Conservation (phyloP, 352 stramenopile species). For the Pseudoperonospora humuli region DNA sequence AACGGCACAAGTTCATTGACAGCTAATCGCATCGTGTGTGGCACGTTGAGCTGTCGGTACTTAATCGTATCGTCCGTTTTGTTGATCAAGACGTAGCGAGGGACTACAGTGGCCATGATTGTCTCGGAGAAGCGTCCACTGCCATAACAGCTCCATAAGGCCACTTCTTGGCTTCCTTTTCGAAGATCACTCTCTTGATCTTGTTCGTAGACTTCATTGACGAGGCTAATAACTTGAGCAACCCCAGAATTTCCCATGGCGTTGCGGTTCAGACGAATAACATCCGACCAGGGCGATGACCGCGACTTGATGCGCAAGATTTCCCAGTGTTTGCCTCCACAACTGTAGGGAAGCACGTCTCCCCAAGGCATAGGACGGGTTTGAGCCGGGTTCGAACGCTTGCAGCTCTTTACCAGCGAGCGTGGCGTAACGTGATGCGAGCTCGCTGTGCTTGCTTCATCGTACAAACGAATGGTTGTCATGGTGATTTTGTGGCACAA, state of each 20-base stretch:
- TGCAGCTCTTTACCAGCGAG: slow-evolving; percentile 63
- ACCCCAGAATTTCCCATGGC: slow-evolving; percentile 85
- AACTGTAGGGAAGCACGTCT: slow-evolving; percentile 68
- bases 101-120: slow-evolving; percentile 80
- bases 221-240: slow-evolving; percentile 78
- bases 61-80: slow-evolving; percentile 77
- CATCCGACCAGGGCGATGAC: slow-evolving; percentile 73
- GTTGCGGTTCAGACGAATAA: slow-evolving; percentile 81
- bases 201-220: slow-evolving; percentile 52
- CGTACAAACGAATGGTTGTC: slow-evolving; percentile 83
- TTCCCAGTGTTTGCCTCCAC: slow-evolving; percentile 75
- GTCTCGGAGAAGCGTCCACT: slow-evolving; percentile 78
- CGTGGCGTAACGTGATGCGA: slow-evolving; percentile 73
- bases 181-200: slow-evolving; percentile 55
- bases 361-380: slow-evolving; percentile 71
- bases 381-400: slow-evolving; percentile 72
- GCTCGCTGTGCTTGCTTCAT: slow-evolving; percentile 80
- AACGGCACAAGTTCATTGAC: slow-evolving; percentile 77
- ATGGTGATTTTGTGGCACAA: slow-evolving; percentile 83
- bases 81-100: slow-evolving; percentile 85
- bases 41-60: slow-evolving; percentile 72
- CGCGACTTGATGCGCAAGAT: slow-evolving; percentile 71
- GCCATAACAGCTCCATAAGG: slow-evolving; percentile 80
- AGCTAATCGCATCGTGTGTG: slow-evolving; percentile 61
- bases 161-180: slow-evolving; percentile 69